These are phyloP conservation scores for Tympanopsis confertula DNA, from an alignment of 2,329 filamentous ascomycete genomes.

Conservation along the genomic window DNA sequence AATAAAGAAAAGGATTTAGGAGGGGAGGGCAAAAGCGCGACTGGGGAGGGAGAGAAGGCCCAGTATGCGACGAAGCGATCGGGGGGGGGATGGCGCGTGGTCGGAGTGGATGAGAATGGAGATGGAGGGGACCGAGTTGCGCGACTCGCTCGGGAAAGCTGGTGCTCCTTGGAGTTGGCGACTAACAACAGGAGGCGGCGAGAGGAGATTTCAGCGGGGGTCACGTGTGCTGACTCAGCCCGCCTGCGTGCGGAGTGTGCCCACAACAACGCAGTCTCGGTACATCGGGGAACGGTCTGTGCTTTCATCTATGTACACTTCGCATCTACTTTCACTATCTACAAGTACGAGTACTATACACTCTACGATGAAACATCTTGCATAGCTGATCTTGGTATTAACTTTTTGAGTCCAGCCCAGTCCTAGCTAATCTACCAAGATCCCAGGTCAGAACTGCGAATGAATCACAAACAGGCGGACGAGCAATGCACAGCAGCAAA, in stretches of 20 bases:
- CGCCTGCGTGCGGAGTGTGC: not conserved
- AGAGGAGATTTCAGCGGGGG: not conserved
- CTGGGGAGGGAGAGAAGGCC: not conserved
- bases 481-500: too few species aligned
- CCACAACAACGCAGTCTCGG: too few species aligned
- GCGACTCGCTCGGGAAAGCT: not conserved
- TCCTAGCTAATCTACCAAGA: too few species aligned
- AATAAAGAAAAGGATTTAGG: not conserved
- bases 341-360: too few species aligned
- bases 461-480: too few species aligned
- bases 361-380: too few species aligned
- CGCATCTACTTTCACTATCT: too few species aligned
- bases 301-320: too few species aligned
- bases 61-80: not conserved
- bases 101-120: not conserved
- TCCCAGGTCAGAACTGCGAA: too few species aligned
- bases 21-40: slow-evolving; percentile 1
- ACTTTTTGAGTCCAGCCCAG: too few species aligned
- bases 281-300: too few species aligned
- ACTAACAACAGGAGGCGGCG: not conserved
- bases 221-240: not conserved
- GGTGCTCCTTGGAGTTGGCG: not conserved
- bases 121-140: not conserved
- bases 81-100: not conserved
- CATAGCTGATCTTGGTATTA: too few species aligned